Evolutionary conservation across 177 flowering plant genomes (phyloP), one percentile per base, ranked within the genome.

Genomic region (Vitis hybrid): DNA sequence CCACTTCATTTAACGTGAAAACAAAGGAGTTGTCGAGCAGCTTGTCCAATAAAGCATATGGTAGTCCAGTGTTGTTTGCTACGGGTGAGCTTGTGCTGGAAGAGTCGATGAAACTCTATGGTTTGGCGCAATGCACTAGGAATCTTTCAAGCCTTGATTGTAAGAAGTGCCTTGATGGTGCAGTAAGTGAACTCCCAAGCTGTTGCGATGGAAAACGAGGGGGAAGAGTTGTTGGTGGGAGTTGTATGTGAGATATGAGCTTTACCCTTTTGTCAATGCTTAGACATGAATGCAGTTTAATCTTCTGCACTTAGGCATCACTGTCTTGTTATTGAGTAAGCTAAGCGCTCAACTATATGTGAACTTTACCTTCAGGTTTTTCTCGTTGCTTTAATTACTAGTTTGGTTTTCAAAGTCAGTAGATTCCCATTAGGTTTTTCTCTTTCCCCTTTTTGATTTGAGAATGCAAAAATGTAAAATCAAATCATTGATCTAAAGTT

Each of bases 111-210:
- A 76, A 50, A 3, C 49, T 86, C 5, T 86, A 82, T 65, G 86
- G 86, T 1, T 51, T 86, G 70, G 80, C 57, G 11, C 86, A 86
- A 71, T 79, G 89, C 77, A 86, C 81, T 3, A 73, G 82, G 52
- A 83, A 84, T 67, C 67, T 86, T 1, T 63, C 77, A 3, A 51
- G 50, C 6, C 13, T 0, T 31, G 71, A 70, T 55, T 78, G 82
- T 29, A 71, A 69, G 74, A 58, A 61, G 59, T 81, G 82, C 31
- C 56, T 85, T 45, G 71, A 77, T 12, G 70, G 50, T 58, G 80
- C 77, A 8, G 64, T 72, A 10, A 53, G 65, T 7, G 77, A 66
- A 5, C 69, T 78, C 45, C 80, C 80, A 2, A 65, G 57, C 49
- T 79, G 80, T 53, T 79, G 87, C 65, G 64, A 70, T 55, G 80